Evolutionary conservation across 2,329 filamentous ascomycete species (phyloP), one percentile per base, ranked within the genome.

Genomic region (Ceratocystis huliohia): DNA sequence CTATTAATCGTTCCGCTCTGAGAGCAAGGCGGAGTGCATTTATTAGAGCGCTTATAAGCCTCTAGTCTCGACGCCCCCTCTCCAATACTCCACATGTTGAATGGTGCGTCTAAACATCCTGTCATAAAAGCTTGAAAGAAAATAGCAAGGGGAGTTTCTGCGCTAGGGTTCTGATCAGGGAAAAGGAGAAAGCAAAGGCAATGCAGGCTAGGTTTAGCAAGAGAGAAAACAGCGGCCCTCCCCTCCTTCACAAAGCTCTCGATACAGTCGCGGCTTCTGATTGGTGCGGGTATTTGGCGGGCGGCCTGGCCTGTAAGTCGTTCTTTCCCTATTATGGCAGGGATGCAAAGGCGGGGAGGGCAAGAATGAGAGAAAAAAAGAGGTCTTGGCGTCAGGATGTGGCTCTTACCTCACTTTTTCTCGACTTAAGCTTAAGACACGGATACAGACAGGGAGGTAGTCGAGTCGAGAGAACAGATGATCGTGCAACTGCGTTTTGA

Each of bases 11-110:
- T 57, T 57, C 53, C 1, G 28, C 28, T 13, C 25, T 10, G 30
- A 3, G n/a, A 57, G 30, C 53, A 57, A 57, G 53, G 53, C 25
- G 56, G 37, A 8, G 33, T 22, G 63, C 75, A 68, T 66, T 37
- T 44, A 64, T 30, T 33, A 37, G 62, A 64, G 45, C 62, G 45
- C 44, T 64, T 48, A 30, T 33, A 53, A 41, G 28, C 17, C 46
- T 50, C 13, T 46, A 20, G 44, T 7, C 48, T 20, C 7, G 48
- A 53, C n/a, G 20, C 48, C 48, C 48, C 22, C 48, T 25, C 8
- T 22, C n/a, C 20, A 17, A 48, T 28, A n/a, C 45, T 33, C 62
- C 45, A 25, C 28, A 37, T 41, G 22, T 53, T 44, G 25, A 48
- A 41, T 66, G 57, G 48, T 65, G 48, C 48, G 63, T 65, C 41